Conservation (phyloP, 225 moss, liverwort and hornwort species). For the Sphagnum contortum region DNA sequence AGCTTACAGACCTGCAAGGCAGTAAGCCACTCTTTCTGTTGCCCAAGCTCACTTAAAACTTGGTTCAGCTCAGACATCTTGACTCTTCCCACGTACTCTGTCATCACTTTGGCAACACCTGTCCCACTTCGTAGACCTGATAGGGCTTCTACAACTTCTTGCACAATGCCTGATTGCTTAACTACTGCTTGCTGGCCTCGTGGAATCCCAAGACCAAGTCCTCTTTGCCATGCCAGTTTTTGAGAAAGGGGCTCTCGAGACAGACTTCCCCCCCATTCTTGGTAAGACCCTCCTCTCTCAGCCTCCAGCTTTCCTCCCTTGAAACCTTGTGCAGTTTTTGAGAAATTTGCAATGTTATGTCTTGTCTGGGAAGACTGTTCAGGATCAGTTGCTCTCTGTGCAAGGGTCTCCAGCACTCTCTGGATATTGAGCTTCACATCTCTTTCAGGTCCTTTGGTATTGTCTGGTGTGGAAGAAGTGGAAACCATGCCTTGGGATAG, state of each 20-base stretch:
- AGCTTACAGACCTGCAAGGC: conserved; percentile 37
- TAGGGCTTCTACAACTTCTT: conserved; percentile 52
- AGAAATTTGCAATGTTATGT: conserved; percentile 4
- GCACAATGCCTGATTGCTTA: conserved; percentile 41
- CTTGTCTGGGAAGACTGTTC: conserved; percentile 9
- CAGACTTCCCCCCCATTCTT: conserved; percentile 47
- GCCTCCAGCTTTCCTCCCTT: conserved; percentile 28
- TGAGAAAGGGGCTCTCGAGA: conserved; percentile 26
- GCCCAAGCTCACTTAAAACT: conserved; percentile 62
- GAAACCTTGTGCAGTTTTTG: conserved; percentile 39
- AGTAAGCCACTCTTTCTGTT: conserved; percentile 70
- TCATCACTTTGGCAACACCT: conserved; percentile 60
- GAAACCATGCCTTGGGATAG: too few species aligned
- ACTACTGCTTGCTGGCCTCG: conserved; percentile 32
- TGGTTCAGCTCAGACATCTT: conserved; percentile 69
- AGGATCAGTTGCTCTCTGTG: conserved; percentile 23
- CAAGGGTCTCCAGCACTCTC: conserved; percentile 44
- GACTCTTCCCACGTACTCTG: conserved; percentile 49
- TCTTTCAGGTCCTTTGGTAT: conserved; percentile 6
- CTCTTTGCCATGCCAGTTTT: conserved; percentile 32
- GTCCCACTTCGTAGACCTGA: conserved; percentile 47
- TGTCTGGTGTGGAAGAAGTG: too few species aligned
- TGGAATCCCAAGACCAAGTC: conserved; percentile 37
- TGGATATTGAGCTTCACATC: conserved; percentile 38
- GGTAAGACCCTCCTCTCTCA: conserved; percentile 26